Percentiles rank a stretch among this genome's conserved stretches.
Conservation (phyloP, 2,329 filamentous ascomycete species). For the Basipetospora chlamydospora region DNA sequence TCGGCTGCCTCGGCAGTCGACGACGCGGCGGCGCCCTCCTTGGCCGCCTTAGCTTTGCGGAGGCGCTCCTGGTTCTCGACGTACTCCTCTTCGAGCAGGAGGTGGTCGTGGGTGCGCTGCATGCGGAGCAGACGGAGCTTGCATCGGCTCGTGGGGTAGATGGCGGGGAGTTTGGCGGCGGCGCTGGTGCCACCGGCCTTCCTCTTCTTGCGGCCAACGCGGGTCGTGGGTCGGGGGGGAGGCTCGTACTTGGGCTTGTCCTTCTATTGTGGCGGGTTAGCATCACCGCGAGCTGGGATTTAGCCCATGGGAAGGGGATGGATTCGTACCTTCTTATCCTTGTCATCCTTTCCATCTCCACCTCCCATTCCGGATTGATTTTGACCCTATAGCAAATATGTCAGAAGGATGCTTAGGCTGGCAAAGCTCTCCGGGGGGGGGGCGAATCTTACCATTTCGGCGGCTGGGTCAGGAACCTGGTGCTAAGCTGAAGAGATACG, state of each 20-base stretch:
- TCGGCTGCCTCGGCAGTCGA: conserved; percentile 38
- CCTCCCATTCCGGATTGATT: conserved; percentile 79
- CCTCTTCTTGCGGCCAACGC: conserved; percentile 97
- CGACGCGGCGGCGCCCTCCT: conserved; percentile 51
- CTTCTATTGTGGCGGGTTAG: conserved; percentile 45
- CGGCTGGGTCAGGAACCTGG: conserved; percentile 7
- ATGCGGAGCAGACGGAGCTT: conserved; percentile 94
- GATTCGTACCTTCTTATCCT: conserved; percentile 75
- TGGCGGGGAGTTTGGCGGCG: conserved; percentile 82
- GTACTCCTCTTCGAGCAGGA: conserved; percentile 94
- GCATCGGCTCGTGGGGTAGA: conserved; percentile 93
- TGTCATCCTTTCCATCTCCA: conserved; percentile 65
- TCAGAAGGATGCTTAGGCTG: conserved; percentile 1
- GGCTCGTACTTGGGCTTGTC: conserved; percentile 99
- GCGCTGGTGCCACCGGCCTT: conserved; percentile 86
- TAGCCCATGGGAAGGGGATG: no score
- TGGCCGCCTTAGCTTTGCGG: conserved; percentile 76
- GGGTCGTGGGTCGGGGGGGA: conserved; percentile 88
- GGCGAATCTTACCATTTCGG: conserved; percentile 20
- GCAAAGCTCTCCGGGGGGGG: neutral
- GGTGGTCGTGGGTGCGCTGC: conserved; percentile 96
- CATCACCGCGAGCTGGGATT: no score
- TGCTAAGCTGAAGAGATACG: no score
- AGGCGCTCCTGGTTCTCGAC: conserved; percentile 97
- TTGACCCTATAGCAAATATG: conserved; percentile 45